Evolutionary conservation across 192 early-diverging fungal species (phyloP).

Genomic region (Backusella liffmaniae): DNA sequence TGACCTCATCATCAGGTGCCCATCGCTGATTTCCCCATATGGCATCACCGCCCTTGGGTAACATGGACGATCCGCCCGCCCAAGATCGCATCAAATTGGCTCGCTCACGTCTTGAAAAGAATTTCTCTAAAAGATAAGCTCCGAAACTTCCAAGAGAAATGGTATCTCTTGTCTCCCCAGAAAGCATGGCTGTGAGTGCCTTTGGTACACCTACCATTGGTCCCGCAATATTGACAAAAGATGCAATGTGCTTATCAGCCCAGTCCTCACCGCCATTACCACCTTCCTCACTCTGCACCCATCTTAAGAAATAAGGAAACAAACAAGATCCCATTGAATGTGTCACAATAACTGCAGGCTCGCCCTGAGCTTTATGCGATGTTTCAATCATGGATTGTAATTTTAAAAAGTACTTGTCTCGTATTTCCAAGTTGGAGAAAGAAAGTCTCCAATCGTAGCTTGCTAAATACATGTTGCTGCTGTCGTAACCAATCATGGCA

Average conservation of each 20-base stretch:
- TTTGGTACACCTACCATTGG: constrained; percentile 86
- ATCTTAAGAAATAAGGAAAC: constrained; percentile 82
- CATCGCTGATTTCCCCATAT: constrained; percentile 71
- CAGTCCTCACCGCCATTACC: constrained; percentile 71
- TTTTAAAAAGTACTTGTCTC: constrained; percentile 80
- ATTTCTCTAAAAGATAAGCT: constrained; percentile 75
- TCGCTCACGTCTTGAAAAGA: constrained; percentile 76
- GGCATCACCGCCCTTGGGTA: constrained; percentile 79
- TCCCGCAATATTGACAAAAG: constrained; percentile 83
- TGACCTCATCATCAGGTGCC: constrained; percentile 75
- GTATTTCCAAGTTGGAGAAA: constrained; percentile 70
- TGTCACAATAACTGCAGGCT: constrained; percentile 54
- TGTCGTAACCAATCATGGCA: constrained; percentile 81
- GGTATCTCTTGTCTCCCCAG: constrained; percentile 85
- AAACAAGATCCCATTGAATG: constrained; percentile 74
- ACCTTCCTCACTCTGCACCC: constrained; percentile 68
- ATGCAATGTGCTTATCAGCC: constrained; percentile 74
- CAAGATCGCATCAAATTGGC: constrained; percentile 79
- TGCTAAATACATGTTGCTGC: constrained; percentile 82
- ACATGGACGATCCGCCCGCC: constrained; percentile 72
- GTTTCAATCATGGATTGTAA: constrained; percentile 76
- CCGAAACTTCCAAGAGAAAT: constrained; percentile 72
- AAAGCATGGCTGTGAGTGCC: constrained; percentile 68
- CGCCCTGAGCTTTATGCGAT: constrained; percentile 42
- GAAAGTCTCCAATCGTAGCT: constrained; percentile 89